These are phyloP conservation scores for Encephalitozoon cuniculi DNA, from an alignment of 371 early-diverging fungal species.

Conservation along the genomic window DNA sequence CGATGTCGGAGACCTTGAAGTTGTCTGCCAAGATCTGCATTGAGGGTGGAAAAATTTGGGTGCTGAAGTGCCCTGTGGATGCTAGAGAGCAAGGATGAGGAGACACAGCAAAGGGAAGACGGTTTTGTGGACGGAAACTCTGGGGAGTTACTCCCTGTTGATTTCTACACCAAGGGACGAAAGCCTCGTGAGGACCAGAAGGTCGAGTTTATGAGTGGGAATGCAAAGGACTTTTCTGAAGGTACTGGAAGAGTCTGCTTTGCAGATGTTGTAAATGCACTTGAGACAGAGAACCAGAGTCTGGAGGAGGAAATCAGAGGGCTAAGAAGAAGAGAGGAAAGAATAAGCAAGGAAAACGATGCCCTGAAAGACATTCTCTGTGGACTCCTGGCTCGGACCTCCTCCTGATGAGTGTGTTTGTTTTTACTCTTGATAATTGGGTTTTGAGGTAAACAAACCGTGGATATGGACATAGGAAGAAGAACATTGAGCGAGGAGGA, in stretches of 20 bases:
- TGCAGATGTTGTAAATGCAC: background rate
- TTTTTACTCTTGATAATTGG: background rate
- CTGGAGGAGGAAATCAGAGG: background rate
- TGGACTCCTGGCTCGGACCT: background rate
- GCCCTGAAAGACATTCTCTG: background rate
- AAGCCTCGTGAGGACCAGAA: background rate
- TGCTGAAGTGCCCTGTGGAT: background rate
- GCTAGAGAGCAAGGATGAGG: background rate
- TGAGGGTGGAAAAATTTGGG: background rate
- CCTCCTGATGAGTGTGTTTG: background rate
- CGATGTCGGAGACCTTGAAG: conserved; percentile 9
- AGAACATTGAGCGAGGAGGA: background rate
- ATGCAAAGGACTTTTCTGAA: background rate
- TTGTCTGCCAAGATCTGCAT: conserved; percentile 27
- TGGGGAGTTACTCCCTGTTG: background rate
- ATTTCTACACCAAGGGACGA: background rate
- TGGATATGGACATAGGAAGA: conserved; percentile 46
- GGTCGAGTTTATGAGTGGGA: background rate
- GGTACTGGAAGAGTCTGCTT: background rate
- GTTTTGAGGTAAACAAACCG: background rate
- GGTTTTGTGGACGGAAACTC: background rate
- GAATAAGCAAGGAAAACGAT: background rate
- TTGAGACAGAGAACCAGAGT: background rate
- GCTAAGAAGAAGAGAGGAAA: background rate
- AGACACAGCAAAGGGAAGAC: background rate